A percentile compares a stretch with the other conserved stretches of the same genome.
These are phyloP conservation scores for Hypomyces perniciosus DNA, from an alignment of 2,329 filamentous ascomycete species.

Conservation along the genomic window DNA sequence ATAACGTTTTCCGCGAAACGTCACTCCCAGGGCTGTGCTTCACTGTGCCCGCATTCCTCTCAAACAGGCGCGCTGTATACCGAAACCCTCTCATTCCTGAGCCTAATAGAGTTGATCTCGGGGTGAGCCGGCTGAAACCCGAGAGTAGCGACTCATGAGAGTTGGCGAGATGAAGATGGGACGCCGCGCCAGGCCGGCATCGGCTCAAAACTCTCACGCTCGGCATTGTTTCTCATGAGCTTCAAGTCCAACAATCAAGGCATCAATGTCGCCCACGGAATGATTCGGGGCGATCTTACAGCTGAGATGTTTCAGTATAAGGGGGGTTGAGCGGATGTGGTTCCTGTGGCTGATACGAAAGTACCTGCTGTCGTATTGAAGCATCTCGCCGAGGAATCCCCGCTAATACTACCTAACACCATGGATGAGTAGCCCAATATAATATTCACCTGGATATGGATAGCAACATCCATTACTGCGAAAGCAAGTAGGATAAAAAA, in stretches of 20 bases:
- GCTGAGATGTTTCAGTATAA: too few species aligned
- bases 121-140: neutral
- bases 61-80: neutral
- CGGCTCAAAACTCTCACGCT: slow-evolving; percentile 6
- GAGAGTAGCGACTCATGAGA: neutral
- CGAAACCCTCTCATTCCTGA: neutral
- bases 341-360: neutral
- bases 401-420: neutral
- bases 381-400: neutral
- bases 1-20: slow-evolving; percentile 21
- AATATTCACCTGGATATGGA: neutral
- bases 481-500: too few species aligned
- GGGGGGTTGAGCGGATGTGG: too few species aligned
- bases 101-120: neutral
- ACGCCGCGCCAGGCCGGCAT: slow-evolving; percentile 1
- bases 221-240: neutral
- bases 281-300: too few species aligned
- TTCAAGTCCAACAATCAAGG: neutral
- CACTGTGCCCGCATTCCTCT: neutral
- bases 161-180: neutral
- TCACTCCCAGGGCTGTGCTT: slow-evolving; percentile 5
- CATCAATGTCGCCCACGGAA: neutral
- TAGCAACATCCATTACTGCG: too few species aligned
- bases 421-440: neutral
- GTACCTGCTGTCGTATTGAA: neutral